These are phyloP conservation scores for Hymenoscyphus occultus DNA, from an alignment of 2,329 filamentous ascomycete species.

Conservation along the genomic window DNA sequence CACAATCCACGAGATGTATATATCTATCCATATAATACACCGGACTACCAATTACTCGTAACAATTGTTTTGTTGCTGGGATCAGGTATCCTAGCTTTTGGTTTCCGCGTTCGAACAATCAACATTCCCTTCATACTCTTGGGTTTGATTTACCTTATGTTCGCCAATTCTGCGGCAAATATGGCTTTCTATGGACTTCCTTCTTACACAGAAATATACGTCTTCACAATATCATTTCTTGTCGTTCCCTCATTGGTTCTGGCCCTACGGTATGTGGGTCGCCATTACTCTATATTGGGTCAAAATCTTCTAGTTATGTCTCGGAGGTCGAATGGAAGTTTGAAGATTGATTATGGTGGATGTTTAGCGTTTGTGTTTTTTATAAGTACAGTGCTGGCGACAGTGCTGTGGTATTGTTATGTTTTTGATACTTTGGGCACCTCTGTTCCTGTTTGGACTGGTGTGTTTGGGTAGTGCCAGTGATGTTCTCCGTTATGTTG, in stretches of 20 bases:
- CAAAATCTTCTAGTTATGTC: background rate
- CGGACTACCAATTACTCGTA: background rate
- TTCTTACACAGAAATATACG: background rate
- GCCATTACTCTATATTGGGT: background rate
- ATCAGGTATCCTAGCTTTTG: background rate
- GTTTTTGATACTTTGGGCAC: background rate
- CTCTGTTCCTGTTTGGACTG: constrained; percentile 2
- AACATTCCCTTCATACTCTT: background rate
- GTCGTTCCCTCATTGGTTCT: background rate
- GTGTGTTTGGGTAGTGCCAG: constrained; percentile 1
- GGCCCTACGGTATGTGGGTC: background rate
- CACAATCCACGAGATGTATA: background rate
- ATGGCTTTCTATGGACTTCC: background rate
- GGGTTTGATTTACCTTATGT: background rate
- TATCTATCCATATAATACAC: background rate
- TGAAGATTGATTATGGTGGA: background rate
- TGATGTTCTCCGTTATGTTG: background rate
- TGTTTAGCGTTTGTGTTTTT: background rate
- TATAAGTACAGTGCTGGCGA: background rate
- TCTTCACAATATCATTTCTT: background rate
- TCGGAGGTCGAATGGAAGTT: background rate
- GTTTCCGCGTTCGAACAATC: background rate
- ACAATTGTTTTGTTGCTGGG: background rate
- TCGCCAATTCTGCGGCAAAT: background rate
- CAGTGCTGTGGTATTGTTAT: constrained; percentile 5